A percentile compares a stretch with the other conserved stretches of the same genome.
Evolutionary conservation across 345 rosid genomes (phyloP).

Genomic region (Salix koriyanagi): DNA sequence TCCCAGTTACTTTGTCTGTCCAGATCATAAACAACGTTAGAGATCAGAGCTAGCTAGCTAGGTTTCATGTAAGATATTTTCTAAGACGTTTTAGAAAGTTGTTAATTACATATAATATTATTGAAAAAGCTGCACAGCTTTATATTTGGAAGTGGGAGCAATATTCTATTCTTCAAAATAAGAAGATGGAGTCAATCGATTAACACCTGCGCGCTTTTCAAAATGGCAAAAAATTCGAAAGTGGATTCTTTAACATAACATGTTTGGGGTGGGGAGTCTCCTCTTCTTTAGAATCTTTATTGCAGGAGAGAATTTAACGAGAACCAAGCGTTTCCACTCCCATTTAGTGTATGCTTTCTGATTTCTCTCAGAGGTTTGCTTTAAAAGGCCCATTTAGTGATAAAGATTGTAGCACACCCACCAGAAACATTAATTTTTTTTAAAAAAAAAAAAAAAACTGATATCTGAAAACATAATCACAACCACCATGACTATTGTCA

Average conservation of each 20-base stretch:
- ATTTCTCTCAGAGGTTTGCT: background rate
- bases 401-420: background rate
- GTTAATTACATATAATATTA: background rate
- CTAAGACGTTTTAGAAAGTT: background rate
- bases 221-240: background rate
- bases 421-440: background rate
- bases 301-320: background rate
- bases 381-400: background rate
- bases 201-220: background rate
- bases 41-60: background rate
- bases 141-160: background rate
- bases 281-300: background rate
- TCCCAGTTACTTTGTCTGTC: background rate
- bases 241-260: background rate
- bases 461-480: background rate
- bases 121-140: background rate
- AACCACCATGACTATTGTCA: background rate
- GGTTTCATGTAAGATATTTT: background rate
- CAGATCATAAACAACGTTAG: background rate
- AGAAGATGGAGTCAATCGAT: background rate
- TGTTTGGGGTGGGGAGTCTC: background rate
- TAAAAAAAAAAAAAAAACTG: background rate
- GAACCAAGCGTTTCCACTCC: conserved; percentile 8
- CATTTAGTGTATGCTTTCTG: background rate
- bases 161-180: background rate